Base-by-base conservation (phyloP, 805 yeast genomes). In the Schwanniomyces polymorphus region DNA sequence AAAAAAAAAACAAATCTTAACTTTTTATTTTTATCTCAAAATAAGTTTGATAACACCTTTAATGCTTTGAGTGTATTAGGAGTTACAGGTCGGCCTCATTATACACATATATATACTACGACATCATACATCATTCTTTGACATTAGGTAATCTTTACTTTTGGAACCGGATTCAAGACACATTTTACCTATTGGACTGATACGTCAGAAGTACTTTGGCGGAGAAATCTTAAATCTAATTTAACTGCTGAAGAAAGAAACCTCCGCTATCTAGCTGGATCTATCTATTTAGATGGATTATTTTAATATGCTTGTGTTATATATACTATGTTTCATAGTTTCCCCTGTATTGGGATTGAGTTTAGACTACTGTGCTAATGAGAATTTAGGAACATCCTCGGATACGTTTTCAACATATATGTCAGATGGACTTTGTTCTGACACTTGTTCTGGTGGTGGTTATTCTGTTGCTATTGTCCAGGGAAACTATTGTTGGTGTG, bases 401-500 rank as follows among this genome's bases (percentile, higher is more conserved):
- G 35, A 50, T 8, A 49, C 59, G 12, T 7, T 46, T 46, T 10
- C 48, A 42, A 47, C 52, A 29, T 68, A 28, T 44, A 67, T 70
- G 76, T 72, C 79, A 27, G 78, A 74, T 52, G 90, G 90, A 3
- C 59, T 56, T 9, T 84, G 90, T 58, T 55, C 70, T 2, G 70
- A 65, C 39, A 60, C 67, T 17, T 84, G 89, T 57, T 14, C 46
- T 1, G 52, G 46, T 7, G 45, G 51, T n/a, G 78, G 78, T 7
- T 76, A 67, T 50, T 72, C 80, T 8, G 80, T 73, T 48, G 89
- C 82, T 14, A 74, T 84, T 35, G 63, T 84, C 31, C 81, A 70
- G 52, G 72, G 69, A n/a, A 50, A 64, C 33, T 33, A 66, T 40
- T 84, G 90, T 60, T 85, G 86, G 85, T 84, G 90, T 58, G 74